Percentiles rank a stretch among this genome's conserved stretches.
Conservation (phyloP, 208 protist species). For the Balamuthia mandrillaris region DNA sequence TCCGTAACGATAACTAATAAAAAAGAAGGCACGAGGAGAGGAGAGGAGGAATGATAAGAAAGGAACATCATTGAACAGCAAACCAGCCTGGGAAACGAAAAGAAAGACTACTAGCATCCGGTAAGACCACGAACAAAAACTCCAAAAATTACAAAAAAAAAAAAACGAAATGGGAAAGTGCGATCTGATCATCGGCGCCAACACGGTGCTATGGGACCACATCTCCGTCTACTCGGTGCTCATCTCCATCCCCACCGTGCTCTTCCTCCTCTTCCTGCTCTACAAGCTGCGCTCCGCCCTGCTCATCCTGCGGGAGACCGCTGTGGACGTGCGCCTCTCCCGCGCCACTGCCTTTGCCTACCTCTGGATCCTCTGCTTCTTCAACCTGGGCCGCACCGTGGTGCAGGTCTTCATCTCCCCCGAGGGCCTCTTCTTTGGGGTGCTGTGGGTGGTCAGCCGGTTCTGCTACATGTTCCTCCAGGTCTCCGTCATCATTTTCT, state of each 20-base stretch:
- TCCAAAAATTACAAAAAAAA: too few species aligned
- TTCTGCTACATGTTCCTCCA: constrained; percentile 17
- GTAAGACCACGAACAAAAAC: too few species aligned
- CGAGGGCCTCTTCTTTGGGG: neutral
- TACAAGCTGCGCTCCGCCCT: constrained; percentile 15
- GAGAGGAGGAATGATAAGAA: too few species aligned
- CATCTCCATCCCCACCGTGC: neutral
- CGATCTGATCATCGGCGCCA: too few species aligned
- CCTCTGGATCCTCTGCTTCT: neutral
- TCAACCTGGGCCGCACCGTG: neutral
- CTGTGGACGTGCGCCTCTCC: neutral
- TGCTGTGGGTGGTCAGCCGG: neutral
- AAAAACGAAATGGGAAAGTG: too few species aligned
- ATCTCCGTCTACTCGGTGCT: constrained; percentile 1
- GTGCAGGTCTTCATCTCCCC: constrained; percentile 15
- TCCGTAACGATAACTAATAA: too few species aligned
- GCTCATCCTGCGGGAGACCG: neutral
- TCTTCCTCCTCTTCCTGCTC: constrained; percentile 25
- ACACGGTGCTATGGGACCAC: neutral
- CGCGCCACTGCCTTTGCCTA: neutral
- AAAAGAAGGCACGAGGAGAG: too few species aligned
- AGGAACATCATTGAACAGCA: too few species aligned
- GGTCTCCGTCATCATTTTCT: neutral
- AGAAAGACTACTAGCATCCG: too few species aligned
- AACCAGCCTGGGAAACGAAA: too few species aligned